Evolutionary conservation across 192 early-diverging fungal genomes (phyloP).

Genomic region (Coemansia sp.): DNA sequence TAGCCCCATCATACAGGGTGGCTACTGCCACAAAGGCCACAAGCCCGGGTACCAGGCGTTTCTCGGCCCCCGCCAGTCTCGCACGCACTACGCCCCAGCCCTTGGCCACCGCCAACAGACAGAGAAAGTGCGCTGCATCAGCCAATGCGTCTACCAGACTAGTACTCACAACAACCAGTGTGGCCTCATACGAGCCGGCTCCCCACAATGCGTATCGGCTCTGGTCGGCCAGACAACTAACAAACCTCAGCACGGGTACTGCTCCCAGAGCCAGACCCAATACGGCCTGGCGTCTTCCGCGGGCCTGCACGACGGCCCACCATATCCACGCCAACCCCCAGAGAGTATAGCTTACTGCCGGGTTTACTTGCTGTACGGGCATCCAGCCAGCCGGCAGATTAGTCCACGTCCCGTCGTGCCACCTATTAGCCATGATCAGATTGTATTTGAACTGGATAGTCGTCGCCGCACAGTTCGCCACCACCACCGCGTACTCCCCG

Average conservation of each 20-base stretch:
- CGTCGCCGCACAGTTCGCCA: conserved; percentile 51
- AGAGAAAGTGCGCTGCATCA: conserved; percentile 34
- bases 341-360: conserved; percentile 33
- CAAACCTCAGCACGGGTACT: conserved; percentile 39
- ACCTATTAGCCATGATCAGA: conserved; percentile 52
- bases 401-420: conserved; percentile 46
- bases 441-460: conserved; percentile 57
- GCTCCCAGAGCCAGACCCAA: conserved; percentile 22
- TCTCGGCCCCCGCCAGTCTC: conserved; percentile 42
- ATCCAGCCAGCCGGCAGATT: conserved; percentile 53
- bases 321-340: conserved; percentile 27
- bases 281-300: conserved; percentile 10
- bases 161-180: conserved; percentile 43
- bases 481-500: conserved; percentile 53
- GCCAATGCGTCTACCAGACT: conserved; percentile 51
- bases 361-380: conserved; percentile 42
- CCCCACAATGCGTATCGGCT: conserved; percentile 39
- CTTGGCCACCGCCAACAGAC: conserved; percentile 41
- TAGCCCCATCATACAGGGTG: conserved; percentile 47
- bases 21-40: conserved; percentile 38
- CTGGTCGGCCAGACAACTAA: conserved; percentile 49
- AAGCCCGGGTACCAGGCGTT: conserved; percentile 41
- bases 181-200: conserved; percentile 39
- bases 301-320: conserved; percentile 22
- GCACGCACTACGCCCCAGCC: conserved; percentile 51